Evolutionary conservation across 139 green algal species (phyloP).

Genomic region (Yamagishiella unicocca): DNA sequence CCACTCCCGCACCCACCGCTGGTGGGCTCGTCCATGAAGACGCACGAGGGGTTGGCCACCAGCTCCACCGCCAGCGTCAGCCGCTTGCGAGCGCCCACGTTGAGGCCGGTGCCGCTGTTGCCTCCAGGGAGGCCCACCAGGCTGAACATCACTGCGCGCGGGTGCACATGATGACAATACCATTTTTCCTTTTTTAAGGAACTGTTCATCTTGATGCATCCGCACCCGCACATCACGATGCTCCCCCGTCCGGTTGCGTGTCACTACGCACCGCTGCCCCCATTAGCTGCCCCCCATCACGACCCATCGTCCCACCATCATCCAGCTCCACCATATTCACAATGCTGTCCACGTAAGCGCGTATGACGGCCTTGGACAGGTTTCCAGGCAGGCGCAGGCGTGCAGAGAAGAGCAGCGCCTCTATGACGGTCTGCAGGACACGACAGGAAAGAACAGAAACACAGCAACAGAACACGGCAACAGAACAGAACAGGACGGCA

Average conservation of each 20-base stretch:
- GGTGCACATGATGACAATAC: neutral
- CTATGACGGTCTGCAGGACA: constrained; percentile 63
- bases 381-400: constrained; percentile 55
- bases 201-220: too few relatives aligned
- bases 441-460: too few relatives aligned
- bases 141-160: constrained; percentile 47
- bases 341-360: constrained; percentile 60
- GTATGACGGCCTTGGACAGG: constrained; percentile 3
- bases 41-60: constrained; percentile 78
- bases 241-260: too few relatives aligned
- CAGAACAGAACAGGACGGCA: too few relatives aligned
- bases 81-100: constrained; percentile 88
- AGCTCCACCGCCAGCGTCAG: constrained; percentile 94
- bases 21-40: constrained; percentile 75
- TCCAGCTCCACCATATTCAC: constrained; percentile 15
- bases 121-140: constrained; percentile 61
- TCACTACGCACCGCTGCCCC: neutral
- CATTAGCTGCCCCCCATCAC: neutral
- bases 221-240: too few relatives aligned
- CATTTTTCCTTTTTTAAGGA: too few relatives aligned
- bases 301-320: neutral
- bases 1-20: constrained; percentile 9
- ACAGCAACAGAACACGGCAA: too few relatives aligned
- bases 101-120: constrained; percentile 9
- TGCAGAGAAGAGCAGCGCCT: constrained; percentile 76